Percentiles rank a stretch among this genome's conserved stretches.
phyloP scores from a whole-genome alignment of 148 eudicot genomes.

The Chenopodium berlandieri region DNA sequence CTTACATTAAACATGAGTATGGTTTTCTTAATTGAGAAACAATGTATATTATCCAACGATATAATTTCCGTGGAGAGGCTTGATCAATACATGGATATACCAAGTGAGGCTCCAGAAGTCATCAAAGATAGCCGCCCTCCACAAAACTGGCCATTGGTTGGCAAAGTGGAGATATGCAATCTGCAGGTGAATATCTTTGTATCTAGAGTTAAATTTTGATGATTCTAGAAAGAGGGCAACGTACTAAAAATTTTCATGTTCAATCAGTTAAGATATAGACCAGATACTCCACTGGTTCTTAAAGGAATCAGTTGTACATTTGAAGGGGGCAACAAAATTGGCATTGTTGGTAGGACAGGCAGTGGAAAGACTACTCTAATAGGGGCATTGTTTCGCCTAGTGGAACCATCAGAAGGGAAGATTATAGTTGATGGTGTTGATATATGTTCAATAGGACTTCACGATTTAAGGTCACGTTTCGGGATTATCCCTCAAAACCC shows the following conservation, averaged over 20 bases:
- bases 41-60: conserved; percentile 67
- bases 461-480: conserved; percentile 75
- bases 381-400: conserved; percentile 78
- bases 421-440: conserved; percentile 75
- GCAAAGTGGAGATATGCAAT: conserved; percentile 77
- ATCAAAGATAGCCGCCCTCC: conserved; percentile 65
- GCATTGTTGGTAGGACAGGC: conserved; percentile 89
- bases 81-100: conserved; percentile 75
- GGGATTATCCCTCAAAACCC: conserved; percentile 93
- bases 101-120: conserved; percentile 88
- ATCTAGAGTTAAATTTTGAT: not conserved
- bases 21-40: conserved; percentile 64
- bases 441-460: conserved; percentile 72
- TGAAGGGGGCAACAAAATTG: conserved; percentile 82
- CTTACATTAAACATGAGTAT: conserved; percentile 66
- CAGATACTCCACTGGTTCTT: conserved; percentile 74
- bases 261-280: conserved; percentile 67
- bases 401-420: conserved; percentile 65
- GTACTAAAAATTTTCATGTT: conserved; percentile 5
- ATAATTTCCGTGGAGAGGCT: conserved; percentile 90
- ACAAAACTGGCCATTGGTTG: conserved; percentile 63
- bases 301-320: conserved; percentile 75
- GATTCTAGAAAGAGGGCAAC: not conserved
- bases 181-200: conserved; percentile 42
- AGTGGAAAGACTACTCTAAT: conserved; percentile 88